A percentile compares a stretch with the other conserved stretches of the same genome.
Conservation (phyloP, 2,329 filamentous ascomycete genomes). For the Aspergillaceae sp. region DNA sequence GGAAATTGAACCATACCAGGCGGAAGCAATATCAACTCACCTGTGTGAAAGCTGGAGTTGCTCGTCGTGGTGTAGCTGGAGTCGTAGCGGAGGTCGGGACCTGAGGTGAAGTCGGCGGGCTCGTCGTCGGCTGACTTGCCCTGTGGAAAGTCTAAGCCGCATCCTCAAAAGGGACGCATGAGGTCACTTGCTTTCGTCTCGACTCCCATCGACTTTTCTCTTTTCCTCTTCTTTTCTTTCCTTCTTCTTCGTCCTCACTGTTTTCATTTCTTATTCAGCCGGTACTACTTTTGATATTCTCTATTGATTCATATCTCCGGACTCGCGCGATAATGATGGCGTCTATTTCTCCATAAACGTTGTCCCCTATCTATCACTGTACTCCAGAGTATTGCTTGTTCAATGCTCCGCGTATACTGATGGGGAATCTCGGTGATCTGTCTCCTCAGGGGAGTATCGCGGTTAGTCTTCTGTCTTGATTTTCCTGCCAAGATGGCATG, state of each 20-base stretch:
- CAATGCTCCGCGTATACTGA: slow-evolving; percentile 36
- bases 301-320: too few species aligned
- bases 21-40: background rate
- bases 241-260: background rate
- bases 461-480: slow-evolving; percentile 41
- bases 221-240: background rate
- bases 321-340: slow-evolving; percentile 8
- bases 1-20: background rate
- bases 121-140: slow-evolving; percentile 5
- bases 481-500: background rate
- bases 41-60: background rate
- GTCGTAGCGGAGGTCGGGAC: slow-evolving; percentile 1
- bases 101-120: too few species aligned
- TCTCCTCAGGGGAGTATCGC: slow-evolving; percentile 70
- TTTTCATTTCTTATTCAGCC: background rate
- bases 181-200: background rate
- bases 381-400: slow-evolving; percentile 27
- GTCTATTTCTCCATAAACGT: slow-evolving; percentile 11
- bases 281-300: background rate
- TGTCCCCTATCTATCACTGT: slow-evolving; percentile 17
- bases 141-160: background rate
- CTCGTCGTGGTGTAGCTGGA: background rate
- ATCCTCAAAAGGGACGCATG: slow-evolving; percentile 1
- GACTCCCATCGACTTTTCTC: background rate
- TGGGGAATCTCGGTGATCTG: slow-evolving; percentile 66